A percentile compares a stretch with the other conserved stretches of the same genome.
These are phyloP conservation scores for Alternaria consortialis DNA, from an alignment of 2,329 filamentous ascomycete species.

Conservation along the genomic window DNA sequence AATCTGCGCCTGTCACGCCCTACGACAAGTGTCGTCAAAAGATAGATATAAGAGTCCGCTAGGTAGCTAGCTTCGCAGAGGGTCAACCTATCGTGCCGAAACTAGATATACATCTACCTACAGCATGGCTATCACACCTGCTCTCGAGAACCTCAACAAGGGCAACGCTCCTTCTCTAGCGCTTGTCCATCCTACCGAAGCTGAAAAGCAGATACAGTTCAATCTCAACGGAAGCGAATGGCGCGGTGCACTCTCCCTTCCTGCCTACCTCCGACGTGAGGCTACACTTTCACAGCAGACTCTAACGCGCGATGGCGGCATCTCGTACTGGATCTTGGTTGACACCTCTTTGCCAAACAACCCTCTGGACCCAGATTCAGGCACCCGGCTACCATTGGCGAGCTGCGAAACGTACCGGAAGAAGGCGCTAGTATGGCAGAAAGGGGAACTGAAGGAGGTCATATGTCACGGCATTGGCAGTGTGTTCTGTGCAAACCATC, in stretches of 20 bases:
- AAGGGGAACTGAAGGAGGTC: constrained; percentile 63
- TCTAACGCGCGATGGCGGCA: constrained; percentile 63
- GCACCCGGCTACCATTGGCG: constrained; percentile 58
- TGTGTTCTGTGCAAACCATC: constrained; percentile 76
- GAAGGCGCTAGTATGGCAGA: constrained; percentile 55
- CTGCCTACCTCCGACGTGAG: constrained; percentile 68
- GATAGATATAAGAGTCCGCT: constrained; percentile 1
- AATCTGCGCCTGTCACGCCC: constrained; percentile 10
- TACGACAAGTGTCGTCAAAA: constrained; percentile 13
- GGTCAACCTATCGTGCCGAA: neutral
- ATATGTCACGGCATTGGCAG: constrained; percentile 78
- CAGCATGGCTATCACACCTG: constrained; percentile 34
- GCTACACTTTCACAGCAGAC: constrained; percentile 60
- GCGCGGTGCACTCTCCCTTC: constrained; percentile 63
- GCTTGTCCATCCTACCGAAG: constrained; percentile 63
- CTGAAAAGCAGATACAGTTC: constrained; percentile 63
- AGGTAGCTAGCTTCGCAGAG: constrained; percentile 1
- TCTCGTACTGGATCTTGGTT: constrained; percentile 69
- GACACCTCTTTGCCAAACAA: constrained; percentile 52
- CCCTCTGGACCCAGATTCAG: constrained; percentile 49
- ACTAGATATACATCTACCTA: neutral
- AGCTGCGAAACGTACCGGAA: constrained; percentile 67
- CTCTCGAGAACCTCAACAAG: constrained; percentile 52
- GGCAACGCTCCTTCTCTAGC: constrained; percentile 61
- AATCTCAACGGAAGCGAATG: constrained; percentile 65